Evolutionary conservation across 2,329 filamentous ascomycete species (phyloP).

Genomic region (Blastomyces gilchristii): DNA sequence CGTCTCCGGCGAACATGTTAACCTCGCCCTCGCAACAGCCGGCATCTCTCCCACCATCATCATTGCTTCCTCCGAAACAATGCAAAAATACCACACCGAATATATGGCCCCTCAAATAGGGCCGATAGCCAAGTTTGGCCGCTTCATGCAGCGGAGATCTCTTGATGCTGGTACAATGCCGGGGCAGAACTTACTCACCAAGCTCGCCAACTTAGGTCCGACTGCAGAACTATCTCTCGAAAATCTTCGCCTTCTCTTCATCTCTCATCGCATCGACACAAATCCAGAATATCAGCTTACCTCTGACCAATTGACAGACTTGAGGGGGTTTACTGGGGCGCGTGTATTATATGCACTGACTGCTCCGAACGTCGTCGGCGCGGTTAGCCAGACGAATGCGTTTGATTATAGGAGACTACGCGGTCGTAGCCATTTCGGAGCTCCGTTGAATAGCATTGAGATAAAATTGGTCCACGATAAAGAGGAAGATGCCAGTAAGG

Average conservation of each 20-base stretch:
- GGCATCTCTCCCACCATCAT: conserved; percentile 73
- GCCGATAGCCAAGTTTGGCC: conserved; percentile 55
- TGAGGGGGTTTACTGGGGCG: conserved; percentile 70
- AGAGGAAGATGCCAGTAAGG: conserved; percentile 24
- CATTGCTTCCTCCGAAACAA: conserved; percentile 63
- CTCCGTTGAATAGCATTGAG: conserved; percentile 70
- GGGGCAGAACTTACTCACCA: conserved; percentile 50
- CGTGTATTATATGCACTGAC: conserved; percentile 79
- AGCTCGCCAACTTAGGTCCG: conserved; percentile 28
- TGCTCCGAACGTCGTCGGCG: conserved; percentile 72
- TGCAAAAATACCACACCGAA: conserved; percentile 56
- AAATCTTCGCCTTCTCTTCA: conserved; percentile 70
- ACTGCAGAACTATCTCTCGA: conserved; percentile 41
- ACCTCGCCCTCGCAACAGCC: conserved; percentile 62
- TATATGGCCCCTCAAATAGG: conserved; percentile 51
- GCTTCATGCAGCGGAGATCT: conserved; percentile 60
- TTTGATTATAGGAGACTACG: conserved; percentile 64
- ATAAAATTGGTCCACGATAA: conserved; percentile 48
- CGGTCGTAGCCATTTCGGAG: conserved; percentile 61
- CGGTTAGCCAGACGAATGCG: conserved; percentile 74
- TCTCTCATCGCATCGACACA: conserved; percentile 60
- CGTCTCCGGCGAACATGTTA: conserved; percentile 62
- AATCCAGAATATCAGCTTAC: conserved; percentile 53
- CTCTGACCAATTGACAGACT: conserved; percentile 61
- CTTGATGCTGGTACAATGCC: conserved; percentile 69